phyloP scores from a whole-genome alignment of 192 early-diverging fungal species.

The Borealophlyctis nickersoniae region DNA sequence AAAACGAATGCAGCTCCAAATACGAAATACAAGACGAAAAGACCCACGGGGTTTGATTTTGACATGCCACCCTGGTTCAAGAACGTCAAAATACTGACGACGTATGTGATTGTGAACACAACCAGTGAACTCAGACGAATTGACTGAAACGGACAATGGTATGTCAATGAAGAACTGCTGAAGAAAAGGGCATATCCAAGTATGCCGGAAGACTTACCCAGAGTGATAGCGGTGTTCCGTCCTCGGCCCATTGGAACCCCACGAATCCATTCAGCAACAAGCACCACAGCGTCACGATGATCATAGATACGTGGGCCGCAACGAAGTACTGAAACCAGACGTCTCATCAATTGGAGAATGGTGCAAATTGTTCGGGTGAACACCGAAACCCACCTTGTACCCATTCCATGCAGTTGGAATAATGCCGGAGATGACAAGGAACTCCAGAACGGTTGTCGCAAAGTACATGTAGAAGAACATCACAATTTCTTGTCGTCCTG shows the following conservation, averaged over 20 bases:
- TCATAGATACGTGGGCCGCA: conserved; percentile 75
- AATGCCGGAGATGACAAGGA: conserved; percentile 88
- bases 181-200: too few relatives aligned
- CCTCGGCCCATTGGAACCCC: conserved; percentile 95
- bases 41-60: conserved; percentile 58
- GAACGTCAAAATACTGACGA: conserved; percentile 84
- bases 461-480: conserved; percentile 98
- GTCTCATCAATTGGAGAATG: too few relatives aligned
- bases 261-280: conserved; percentile 93
- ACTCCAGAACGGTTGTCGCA: conserved; percentile 78
- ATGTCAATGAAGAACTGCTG: neutral
- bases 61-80: conserved; percentile 59
- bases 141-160: conserved; percentile 43
- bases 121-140: conserved; percentile 81
- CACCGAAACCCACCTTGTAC: conserved; percentile 53
- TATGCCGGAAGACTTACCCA: conserved; percentile 81
- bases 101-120: conserved; percentile 74
- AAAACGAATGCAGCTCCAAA: conserved; percentile 77
- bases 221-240: conserved; percentile 88
- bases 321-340: conserved; percentile 81
- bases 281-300: conserved; percentile 87
- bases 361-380: too few relatives aligned
- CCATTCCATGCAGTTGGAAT: conserved; percentile 67
- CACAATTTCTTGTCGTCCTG: conserved; percentile 96
- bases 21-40: conserved; percentile 87